Conservation (phyloP, 164 flowering plant species). For the Piper longum region DNA sequence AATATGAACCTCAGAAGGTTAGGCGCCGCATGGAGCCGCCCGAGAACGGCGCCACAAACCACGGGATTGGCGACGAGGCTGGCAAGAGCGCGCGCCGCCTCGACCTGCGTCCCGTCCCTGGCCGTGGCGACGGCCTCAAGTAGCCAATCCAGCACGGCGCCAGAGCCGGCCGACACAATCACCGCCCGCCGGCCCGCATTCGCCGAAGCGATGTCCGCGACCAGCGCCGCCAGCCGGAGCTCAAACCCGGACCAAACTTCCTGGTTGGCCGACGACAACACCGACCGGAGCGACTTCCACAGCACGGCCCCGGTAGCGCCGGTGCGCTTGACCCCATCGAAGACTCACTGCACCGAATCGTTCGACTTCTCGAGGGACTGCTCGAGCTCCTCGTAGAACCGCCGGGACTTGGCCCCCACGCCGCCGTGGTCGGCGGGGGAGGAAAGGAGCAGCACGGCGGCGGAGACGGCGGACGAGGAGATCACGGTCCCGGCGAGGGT, state of each 20-base stretch:
- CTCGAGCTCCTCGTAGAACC: slow-evolving; percentile 23
- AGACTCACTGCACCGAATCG: slow-evolving; percentile 29
- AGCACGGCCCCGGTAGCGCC: slow-evolving; percentile 72
- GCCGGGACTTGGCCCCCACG: slow-evolving; percentile 1
- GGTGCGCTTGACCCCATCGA: slow-evolving; percentile 47
- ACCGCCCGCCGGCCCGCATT: slow-evolving; percentile 58
- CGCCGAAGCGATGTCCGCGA: slow-evolving; percentile 86
- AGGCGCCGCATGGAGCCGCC: slow-evolving; percentile 73
- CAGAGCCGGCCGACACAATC: slow-evolving; percentile 80
- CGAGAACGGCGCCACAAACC: slow-evolving; percentile 55
- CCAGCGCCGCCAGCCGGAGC: slow-evolving; percentile 68
- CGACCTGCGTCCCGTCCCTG: slow-evolving; percentile 61
- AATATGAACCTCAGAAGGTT: slow-evolving; percentile 71
- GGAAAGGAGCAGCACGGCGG: slow-evolving; percentile 6
- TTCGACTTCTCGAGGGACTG: slow-evolving; percentile 23
- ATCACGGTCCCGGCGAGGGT: slow-evolving; percentile 39
- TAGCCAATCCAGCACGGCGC: slow-evolving; percentile 87
- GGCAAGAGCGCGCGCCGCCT: slow-evolving; percentile 85
- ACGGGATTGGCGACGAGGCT: slow-evolving; percentile 67
- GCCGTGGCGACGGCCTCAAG: slow-evolving; percentile 56
- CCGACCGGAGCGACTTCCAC: slow-evolving; percentile 74
- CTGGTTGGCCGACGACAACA: slow-evolving; percentile 70
- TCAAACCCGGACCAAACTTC: slow-evolving; percentile 83
- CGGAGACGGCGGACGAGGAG: slow-evolving; percentile 21
- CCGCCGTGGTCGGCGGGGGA: background rate